These are phyloP conservation scores for Emergomyces africanus DNA, from an alignment of 2,329 filamentous ascomycete genomes.

Conservation along the genomic window DNA sequence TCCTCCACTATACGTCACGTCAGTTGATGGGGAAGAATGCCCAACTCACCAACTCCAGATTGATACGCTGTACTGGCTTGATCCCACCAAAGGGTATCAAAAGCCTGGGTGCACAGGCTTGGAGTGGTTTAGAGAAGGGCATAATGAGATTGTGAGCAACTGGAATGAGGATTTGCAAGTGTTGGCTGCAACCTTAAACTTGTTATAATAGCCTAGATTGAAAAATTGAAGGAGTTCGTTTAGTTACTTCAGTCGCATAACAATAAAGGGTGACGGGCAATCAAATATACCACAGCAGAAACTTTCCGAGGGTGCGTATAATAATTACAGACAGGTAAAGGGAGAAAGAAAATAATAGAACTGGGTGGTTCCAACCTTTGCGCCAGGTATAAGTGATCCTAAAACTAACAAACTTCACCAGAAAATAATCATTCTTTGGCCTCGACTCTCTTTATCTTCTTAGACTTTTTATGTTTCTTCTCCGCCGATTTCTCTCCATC, in stretches of 20 bases:
- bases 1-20: background rate
- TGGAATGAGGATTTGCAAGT: background rate
- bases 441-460: constrained; percentile 26
- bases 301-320: background rate
- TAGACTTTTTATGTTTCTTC: constrained; percentile 50
- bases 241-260: background rate
- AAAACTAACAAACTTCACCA: background rate
- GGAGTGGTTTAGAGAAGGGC: constrained; percentile 31
- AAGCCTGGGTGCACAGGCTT: constrained; percentile 26
- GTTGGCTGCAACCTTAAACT: background rate
- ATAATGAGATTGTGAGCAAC: constrained; percentile 25
- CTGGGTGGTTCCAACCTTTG: constrained; percentile 1
- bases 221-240: background rate
- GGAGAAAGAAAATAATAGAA: background rate
- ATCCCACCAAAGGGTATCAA: constrained; percentile 27
- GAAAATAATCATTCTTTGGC: constrained; percentile 13
- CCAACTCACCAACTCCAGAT: constrained; percentile 9
- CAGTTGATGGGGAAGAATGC: background rate
- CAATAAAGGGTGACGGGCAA: background rate
- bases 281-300: background rate
- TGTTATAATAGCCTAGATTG: background rate
- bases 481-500: constrained; percentile 17
- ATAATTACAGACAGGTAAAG: background rate
- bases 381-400: constrained; percentile 1
- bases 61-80: constrained; percentile 34